These are phyloP conservation scores for Ogataea neopini DNA, from an alignment of 805 yeast species.

Conservation along the genomic window DNA sequence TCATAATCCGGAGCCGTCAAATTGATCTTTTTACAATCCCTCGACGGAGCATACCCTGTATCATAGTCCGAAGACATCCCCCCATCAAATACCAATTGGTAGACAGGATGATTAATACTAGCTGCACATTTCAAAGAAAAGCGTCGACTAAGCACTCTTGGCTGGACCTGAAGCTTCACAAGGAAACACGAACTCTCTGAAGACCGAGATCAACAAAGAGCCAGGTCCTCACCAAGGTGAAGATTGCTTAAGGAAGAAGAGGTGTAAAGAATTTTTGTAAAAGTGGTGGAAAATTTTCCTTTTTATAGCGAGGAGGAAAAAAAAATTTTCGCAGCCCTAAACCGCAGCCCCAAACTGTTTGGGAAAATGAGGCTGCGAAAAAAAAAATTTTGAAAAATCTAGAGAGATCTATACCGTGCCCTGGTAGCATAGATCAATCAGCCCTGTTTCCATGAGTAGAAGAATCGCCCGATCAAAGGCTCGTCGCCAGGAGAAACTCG, in stretches of 20 bases:
- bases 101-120: constrained; percentile 34
- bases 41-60: constrained; percentile 96
- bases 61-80: constrained; percentile 40
- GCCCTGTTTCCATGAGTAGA: constrained; percentile 29
- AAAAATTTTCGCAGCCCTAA: background rate
- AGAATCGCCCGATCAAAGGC: constrained; percentile 36
- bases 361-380: constrained; percentile 11
- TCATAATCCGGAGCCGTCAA: constrained; percentile 17
- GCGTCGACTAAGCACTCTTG: constrained; percentile 38
- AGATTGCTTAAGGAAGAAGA: constrained; percentile 41
- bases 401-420: background rate
- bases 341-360: constrained; percentile 1
- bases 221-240: constrained; percentile 32
- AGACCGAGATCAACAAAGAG: constrained; percentile 18
- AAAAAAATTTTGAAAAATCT: constrained; percentile 1
- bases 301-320: background rate
- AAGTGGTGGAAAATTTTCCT: constrained; percentile 5
- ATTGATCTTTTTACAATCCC: constrained; percentile 76
- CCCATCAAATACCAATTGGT: constrained; percentile 33
- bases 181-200: constrained; percentile 25
- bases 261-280: constrained; percentile 3
- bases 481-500: constrained; percentile 21
- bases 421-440: background rate
- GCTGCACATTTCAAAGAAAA: constrained; percentile 33
- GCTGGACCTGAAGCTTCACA: constrained; percentile 26